phyloP scores from a whole-genome alignment of 2,329 filamentous ascomycete species.

The Paraphaeosphaeria minitans region DNA sequence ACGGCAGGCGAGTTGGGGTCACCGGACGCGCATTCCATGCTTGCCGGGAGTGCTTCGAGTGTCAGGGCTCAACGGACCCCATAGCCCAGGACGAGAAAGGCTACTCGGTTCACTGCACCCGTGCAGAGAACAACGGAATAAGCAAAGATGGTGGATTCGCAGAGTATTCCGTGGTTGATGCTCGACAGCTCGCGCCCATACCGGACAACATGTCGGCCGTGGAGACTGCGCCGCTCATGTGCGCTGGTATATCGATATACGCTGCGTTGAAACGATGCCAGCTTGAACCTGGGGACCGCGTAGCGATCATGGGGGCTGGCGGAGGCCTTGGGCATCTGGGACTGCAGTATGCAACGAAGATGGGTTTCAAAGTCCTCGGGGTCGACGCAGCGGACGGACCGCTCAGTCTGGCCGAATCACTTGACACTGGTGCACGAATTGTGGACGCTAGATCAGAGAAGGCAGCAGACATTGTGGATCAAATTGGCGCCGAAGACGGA shows the following conservation, averaged over 20 bases:
- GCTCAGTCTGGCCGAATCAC: slow-evolving; percentile 41
- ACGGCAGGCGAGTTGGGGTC: slow-evolving; percentile 47
- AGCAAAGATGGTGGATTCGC: slow-evolving; percentile 48
- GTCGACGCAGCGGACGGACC: slow-evolving; percentile 48
- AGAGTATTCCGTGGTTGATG: slow-evolving; percentile 52
- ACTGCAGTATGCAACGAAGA: slow-evolving; percentile 34
- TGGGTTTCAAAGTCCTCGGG: slow-evolving; percentile 45
- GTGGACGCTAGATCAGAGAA: slow-evolving; percentile 47
- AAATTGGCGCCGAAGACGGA: slow-evolving; percentile 45
- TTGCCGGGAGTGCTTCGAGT: slow-evolving; percentile 52
- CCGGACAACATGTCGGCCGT: slow-evolving; percentile 43
- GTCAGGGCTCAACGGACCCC: slow-evolving; percentile 32
- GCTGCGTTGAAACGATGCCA: slow-evolving; percentile 47
- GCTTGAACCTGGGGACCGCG: slow-evolving; percentile 36
- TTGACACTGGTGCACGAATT: slow-evolving; percentile 41
- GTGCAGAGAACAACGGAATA: slow-evolving; percentile 37
- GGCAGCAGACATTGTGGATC: slow-evolving; percentile 35
- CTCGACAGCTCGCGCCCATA: slow-evolving; percentile 44
- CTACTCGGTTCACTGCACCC: slow-evolving; percentile 50
- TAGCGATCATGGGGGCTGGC: slow-evolving; percentile 51
- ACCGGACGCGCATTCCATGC: slow-evolving; percentile 51
- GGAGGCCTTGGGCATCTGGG: slow-evolving; percentile 41
- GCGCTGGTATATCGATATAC: slow-evolving; percentile 51
- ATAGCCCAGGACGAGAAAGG: slow-evolving; percentile 41
- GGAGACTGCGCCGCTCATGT: slow-evolving; percentile 51